Base-by-base conservation (phyloP, 306 rosid genomes). In the Lathyrus sativus region DNA sequence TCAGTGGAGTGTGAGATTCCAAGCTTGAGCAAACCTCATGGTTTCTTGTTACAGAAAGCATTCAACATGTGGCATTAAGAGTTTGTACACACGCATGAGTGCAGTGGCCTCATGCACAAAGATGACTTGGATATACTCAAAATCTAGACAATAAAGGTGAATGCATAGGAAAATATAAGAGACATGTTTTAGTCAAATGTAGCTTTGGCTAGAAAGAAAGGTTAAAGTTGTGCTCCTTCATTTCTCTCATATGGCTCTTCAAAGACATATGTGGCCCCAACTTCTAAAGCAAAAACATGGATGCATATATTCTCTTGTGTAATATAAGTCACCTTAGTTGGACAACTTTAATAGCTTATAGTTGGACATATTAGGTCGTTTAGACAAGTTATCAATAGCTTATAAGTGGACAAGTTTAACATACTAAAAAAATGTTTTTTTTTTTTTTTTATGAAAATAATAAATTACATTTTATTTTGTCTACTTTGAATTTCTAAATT, bases 11-110 rank as follows among this genome's bases (percentile, higher is more conserved):
- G 61, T 71, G 73, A 72, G 72, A 60, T 56, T 31, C 65, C 70
- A 22, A 39, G 49, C 71, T 57, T 42, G 74, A 65, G 80, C 48
- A 14, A 65, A 29, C 59, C 85, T 74, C 82, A 78, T 74, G 85
- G 63, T 65, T 59, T 11, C 19, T 38, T 57, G 53, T 53, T 61
- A 68, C 43, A 65, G 5, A 6, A 14, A 45, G 31, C 69, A 65
- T 41, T 75, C 42, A 28, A 45, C 56, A 33, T 74, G 82, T 77
- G 85, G 38, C 18, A 2, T 7, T 8, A 33, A 44, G 58, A 48
- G 66, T 51, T 73, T 45, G n/a, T 5, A 41, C 82, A 74, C 85
- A 78, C 82, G 70, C 77, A 54, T 11, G 58, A 67, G 71, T 54
- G 73, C 41, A 33, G 3, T 17, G 10, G 29, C 59, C 78, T 55